Evolutionary conservation across 164 flowering plant species (phyloP).

Genomic region (Santalum album): DNA sequence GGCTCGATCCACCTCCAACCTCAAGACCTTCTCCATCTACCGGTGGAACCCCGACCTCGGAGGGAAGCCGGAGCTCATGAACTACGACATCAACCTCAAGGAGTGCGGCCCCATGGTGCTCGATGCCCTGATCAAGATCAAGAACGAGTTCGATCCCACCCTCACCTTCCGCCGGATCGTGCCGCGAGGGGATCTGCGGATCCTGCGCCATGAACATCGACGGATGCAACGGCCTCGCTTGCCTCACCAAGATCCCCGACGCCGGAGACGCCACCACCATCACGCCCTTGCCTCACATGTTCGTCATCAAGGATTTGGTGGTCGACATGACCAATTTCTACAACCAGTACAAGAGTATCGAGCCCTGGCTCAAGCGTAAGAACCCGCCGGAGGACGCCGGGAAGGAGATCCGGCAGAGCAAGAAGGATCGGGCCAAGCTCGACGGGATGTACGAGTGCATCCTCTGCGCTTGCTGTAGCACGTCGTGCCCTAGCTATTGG

Average conservation of each 20-base stretch:
- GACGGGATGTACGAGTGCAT: constrained; percentile 99
- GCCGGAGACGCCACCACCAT: constrained; percentile 28
- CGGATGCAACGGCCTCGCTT: constrained; percentile 92
- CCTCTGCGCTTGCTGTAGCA: constrained; percentile 91
- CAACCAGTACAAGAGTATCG: constrained; percentile 96
- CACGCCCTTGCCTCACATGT: constrained; percentile 98
- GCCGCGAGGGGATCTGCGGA: constrained; percentile 98
- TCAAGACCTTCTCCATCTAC: constrained; percentile 87
- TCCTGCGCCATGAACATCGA: constrained; percentile 99
- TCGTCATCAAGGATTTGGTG: constrained; percentile 91
- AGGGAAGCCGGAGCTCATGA: constrained; percentile 57
- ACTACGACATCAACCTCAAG: constrained; percentile 75
- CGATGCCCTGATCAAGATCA: constrained; percentile 94
- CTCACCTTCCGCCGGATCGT: constrained; percentile 90
- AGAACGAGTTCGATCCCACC: constrained; percentile 90
- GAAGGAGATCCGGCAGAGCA: constrained; percentile 80
- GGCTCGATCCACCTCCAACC: constrained; percentile 12
- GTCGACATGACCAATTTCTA: constrained; percentile 99
- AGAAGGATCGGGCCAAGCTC: constrained; percentile 82
- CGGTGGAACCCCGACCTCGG: constrained; percentile 89
- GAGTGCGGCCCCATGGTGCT: constrained; percentile 97
- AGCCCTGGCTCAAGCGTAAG: constrained; percentile 99
- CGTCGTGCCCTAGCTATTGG: constrained; percentile 98
- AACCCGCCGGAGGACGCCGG: constrained; percentile 35
- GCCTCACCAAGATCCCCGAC: constrained; percentile 69